A percentile compares a stretch with the other conserved stretches of the same genome.
Conservation (phyloP, 139 green algal genomes). For the Chlamydomonas sp. region DNA sequence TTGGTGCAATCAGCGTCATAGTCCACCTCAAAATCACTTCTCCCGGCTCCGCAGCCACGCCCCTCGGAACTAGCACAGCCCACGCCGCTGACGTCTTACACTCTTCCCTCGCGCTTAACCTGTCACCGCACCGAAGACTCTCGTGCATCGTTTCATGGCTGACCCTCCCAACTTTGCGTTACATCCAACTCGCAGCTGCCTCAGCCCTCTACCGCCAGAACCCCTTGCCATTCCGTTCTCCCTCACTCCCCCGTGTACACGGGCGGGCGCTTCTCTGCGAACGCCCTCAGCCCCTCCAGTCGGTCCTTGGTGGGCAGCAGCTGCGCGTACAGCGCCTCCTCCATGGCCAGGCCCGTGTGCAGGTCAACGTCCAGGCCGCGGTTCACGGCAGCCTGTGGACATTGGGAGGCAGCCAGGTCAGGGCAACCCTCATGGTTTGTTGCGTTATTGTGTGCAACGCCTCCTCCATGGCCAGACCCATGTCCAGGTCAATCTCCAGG, state of each 20-base stretch:
- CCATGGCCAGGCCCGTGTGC: constrained; percentile 64
- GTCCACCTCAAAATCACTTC: no score
- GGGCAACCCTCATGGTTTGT: neutral
- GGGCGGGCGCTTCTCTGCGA: constrained; percentile 86
- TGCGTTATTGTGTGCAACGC: constrained; percentile 50
- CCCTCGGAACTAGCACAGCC: no score
- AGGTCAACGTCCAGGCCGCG: constrained; percentile 56
- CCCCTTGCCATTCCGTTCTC: neutral
- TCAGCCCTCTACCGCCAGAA: neutral
- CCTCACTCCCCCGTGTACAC: constrained; percentile 74
- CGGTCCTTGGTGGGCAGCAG: constrained; percentile 80
- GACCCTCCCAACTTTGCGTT: no score
- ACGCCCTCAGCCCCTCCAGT: constrained; percentile 84
- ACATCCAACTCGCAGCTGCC: no score
- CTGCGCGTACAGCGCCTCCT: constrained; percentile 77
- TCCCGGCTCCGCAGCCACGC: no score
- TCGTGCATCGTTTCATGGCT: no score
- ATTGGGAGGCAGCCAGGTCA: neutral
- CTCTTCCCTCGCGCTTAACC: no score
- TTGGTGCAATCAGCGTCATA: no score
- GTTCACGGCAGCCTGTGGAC: constrained; percentile 5
- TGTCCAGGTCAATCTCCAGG: constrained; percentile 59
- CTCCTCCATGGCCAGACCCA: constrained; percentile 76
- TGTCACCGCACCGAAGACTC: no score
- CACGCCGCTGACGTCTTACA: no score